Conservation (phyloP, 108 stramenopile species). For the Nannochloropsis salina region DNA sequence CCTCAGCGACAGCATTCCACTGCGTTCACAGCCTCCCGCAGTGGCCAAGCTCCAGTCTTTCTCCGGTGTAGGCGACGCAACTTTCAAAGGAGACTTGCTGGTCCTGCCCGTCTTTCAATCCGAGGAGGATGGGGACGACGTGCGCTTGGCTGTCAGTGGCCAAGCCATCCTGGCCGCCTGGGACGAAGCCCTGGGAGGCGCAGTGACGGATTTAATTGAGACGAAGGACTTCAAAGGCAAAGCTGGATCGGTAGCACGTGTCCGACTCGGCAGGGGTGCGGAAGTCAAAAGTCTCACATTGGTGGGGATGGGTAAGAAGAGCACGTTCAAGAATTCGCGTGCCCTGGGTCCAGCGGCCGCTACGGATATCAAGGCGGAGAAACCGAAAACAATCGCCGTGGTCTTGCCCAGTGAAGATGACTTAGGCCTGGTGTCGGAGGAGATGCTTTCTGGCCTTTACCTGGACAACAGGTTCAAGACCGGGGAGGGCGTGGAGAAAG, state of each 20-base stretch:
- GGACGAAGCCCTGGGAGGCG: conserved; percentile 25
- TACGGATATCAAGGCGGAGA: conserved; percentile 35
- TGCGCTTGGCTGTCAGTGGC: not conserved
- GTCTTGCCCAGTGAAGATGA: conserved; percentile 33
- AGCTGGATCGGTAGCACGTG: not conserved
- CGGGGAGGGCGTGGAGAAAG: not conserved
- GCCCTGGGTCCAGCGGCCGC: conserved; percentile 27
- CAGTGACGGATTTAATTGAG: conserved; percentile 18
- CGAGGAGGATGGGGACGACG: conserved; percentile 33
- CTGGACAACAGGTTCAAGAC: conserved; percentile 41
- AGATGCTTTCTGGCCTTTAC: conserved; percentile 36
- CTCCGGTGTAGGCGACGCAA: not conserved
- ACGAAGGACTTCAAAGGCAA: conserved; percentile 28
- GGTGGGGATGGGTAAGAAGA: conserved; percentile 38
- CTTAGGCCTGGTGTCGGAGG: conserved; percentile 24
- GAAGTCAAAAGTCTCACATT: conserved; percentile 32
- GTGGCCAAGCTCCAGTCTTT: not conserved
- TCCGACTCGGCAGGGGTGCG: conserved; percentile 7
- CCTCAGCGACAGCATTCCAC: not conserved
- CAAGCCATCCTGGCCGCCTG: conserved; percentile 22
- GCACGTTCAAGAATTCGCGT: not conserved
- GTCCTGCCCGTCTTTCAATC: conserved; percentile 33
- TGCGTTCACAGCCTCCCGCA: not conserved
- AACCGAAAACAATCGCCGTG: conserved; percentile 38
- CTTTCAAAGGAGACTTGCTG: conserved; percentile 26